Evolutionary conservation across 108 stramenopile species (phyloP).

Genomic region (Conticribra weissflogii): DNA sequence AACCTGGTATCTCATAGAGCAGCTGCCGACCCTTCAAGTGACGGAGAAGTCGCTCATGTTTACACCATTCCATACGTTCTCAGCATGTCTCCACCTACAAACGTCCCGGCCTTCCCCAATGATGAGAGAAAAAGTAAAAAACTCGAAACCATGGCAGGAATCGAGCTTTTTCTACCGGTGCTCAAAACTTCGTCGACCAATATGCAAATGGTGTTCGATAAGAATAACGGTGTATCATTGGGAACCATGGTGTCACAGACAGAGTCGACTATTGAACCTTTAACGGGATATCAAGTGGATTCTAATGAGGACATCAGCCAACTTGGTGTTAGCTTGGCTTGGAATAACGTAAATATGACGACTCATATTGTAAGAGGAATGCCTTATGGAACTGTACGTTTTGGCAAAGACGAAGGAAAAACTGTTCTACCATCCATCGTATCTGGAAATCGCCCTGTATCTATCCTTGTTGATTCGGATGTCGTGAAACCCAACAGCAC

Average conservation of each 20-base stretch:
- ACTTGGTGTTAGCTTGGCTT: constrained; percentile 73
- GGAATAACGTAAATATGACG: constrained; percentile 72
- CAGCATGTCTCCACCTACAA: constrained; percentile 69
- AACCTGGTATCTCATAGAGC: constrained; percentile 65
- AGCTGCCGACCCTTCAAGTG: constrained; percentile 54
- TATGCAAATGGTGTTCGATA: constrained; percentile 55
- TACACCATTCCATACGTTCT: constrained; percentile 84
- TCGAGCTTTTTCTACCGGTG: constrained; percentile 52
- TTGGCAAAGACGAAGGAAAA: constrained; percentile 26
- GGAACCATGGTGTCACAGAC: constrained; percentile 24
- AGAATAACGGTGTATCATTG: constrained; percentile 34
- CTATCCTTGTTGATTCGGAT: constrained; percentile 40
- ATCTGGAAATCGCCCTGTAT: constrained; percentile 44
- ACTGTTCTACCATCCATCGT: constrained; percentile 60
- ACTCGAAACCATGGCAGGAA: constrained; percentile 65
- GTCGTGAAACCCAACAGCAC: background rate
- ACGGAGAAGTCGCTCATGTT: constrained; percentile 55
- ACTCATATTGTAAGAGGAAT: constrained; percentile 86
- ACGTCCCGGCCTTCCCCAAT: constrained; percentile 44
- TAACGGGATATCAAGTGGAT: constrained; percentile 43
- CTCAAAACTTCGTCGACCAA: constrained; percentile 27
- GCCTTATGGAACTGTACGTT: constrained; percentile 77
- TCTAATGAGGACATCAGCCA: constrained; percentile 38
- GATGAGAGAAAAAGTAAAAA: constrained; percentile 15
- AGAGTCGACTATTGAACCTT: constrained; percentile 5